Evolutionary conservation across 2,329 filamentous ascomycete genomes (phyloP), one percentile per base, ranked within the genome.

Genomic region (Pyrenochaeta sp.): DNA sequence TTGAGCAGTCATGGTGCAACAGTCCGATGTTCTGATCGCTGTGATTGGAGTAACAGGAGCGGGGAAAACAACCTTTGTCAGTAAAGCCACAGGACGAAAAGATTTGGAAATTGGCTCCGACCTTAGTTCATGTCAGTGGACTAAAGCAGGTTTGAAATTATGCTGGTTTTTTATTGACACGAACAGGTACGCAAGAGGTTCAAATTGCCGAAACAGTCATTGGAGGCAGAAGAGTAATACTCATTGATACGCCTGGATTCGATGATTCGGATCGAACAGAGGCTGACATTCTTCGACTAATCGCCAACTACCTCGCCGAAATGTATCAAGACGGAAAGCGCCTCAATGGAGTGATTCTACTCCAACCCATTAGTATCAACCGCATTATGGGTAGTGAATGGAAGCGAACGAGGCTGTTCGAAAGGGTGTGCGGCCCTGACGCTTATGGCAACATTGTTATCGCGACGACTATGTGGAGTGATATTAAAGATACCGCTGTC

Each of bases 171-270:
- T 14, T 14, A 28, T 18, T 31, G 9, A 31, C 14, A 14, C 21
- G 17, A 14, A 32, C 22, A 20, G 18, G 23, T 26, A 38, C 35
- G 17, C 19, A 18, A 35, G 13, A 32, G n/a, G 22, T 41, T 13
- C 20, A 35, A 22, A 26, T 13, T 3, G 17, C 35, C 9, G 7
- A 15, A 3, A 8, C 24, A 10, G 9, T 11, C 10, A 31, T 40
- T 13, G 27, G 30, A 18, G 35, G 18, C n/a, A 30, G 10, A 48
- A 22, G 34, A 11, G 32, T 69, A 6, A 47, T 51, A 23, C 58
- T 75, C 17, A 68, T 78, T 44, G 76, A 78, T 50, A 78, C 75
- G 0, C 76, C 76, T 0, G 76, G 76, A 0, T 78, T 79, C 48
- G 69, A 75, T 22, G 76, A 79, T 41, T 77, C 72, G 0, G 53